Conservation (phyloP, 106 monocot species). For the Agapanthus africanus region DNA sequence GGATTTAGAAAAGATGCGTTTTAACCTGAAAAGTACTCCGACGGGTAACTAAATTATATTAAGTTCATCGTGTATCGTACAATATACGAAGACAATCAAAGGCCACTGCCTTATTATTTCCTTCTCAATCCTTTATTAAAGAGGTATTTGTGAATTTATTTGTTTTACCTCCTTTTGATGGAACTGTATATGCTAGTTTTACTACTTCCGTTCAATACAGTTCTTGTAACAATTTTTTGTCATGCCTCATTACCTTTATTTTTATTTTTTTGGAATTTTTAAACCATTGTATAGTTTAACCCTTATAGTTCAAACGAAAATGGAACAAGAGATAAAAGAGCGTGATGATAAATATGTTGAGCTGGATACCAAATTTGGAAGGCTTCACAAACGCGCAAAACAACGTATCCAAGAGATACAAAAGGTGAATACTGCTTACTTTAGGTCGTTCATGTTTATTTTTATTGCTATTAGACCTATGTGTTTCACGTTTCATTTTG, state of each 20-base stretch:
- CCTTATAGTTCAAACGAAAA: slow-evolving; percentile 73
- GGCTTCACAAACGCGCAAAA: slow-evolving; percentile 97
- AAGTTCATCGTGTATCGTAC: too few species aligned
- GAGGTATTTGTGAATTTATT: not conserved
- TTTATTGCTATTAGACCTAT: not conserved
- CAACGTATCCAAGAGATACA: slow-evolving; percentile 92
- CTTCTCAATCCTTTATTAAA: too few species aligned
- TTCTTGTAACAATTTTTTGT: not conserved
- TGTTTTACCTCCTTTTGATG: not conserved
- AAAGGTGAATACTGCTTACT: slow-evolving; percentile 38
- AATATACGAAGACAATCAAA: too few species aligned
- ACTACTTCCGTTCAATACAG: not conserved
- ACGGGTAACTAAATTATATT: too few species aligned
- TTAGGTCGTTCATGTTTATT: not conserved
- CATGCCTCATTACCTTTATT: not conserved
- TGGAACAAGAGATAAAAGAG: slow-evolving; percentile 82
- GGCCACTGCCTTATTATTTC: too few species aligned
- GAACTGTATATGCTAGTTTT: not conserved
- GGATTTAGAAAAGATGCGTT: too few species aligned
- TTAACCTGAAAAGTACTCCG: too few species aligned
- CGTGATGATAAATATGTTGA: slow-evolving; percentile 91
- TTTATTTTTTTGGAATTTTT: slow-evolving; percentile 12
- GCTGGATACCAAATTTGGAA: slow-evolving; percentile 81
- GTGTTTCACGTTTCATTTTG: not conserved
- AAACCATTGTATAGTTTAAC: slow-evolving; percentile 28